These are phyloP conservation scores for Actinidia arguta DNA, from an alignment of 179 eudicot genomes.

Conservation along the genomic window DNA sequence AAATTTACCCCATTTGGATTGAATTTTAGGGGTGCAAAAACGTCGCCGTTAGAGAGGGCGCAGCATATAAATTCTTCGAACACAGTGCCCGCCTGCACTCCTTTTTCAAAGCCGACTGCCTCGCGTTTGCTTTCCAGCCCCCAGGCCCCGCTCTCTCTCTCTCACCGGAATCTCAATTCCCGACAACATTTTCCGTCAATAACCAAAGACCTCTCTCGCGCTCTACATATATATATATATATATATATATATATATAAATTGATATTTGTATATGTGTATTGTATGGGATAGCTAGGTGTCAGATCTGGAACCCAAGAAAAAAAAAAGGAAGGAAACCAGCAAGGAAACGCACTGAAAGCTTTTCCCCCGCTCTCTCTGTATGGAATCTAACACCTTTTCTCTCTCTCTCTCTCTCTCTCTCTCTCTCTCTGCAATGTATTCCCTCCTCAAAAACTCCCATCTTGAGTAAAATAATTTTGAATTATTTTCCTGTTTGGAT, in stretches of 20 bases:
- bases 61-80: constrained; percentile 31
- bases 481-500: too few relatives aligned
- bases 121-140: constrained; percentile 60
- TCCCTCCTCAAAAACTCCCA: constrained; percentile 10
- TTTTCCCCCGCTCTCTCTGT: constrained; percentile 5
- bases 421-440: too few relatives aligned
- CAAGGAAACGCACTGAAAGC: constrained; percentile 35
- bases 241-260: not conserved
- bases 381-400: constrained; percentile 11
- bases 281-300: too few relatives aligned
- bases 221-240: not conserved
- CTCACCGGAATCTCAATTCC: constrained; percentile 27
- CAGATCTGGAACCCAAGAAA: constrained; percentile 21
- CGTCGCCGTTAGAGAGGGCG: constrained; percentile 26
- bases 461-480: too few relatives aligned
- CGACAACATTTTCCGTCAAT: constrained; percentile 7
- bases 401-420: not conserved
- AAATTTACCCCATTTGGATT: too few relatives aligned
- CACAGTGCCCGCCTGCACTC: constrained; percentile 39
- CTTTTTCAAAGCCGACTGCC: constrained; percentile 62
- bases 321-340: constrained; percentile 30
- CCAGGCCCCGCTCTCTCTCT: constrained; percentile 26
- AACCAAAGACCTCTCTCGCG: not conserved
- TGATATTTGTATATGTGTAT: too few relatives aligned
- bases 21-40: too few relatives aligned